Base-by-base conservation (phyloP, 2,329 filamentous ascomycete species). In the Clonostachys rosea region DNA sequence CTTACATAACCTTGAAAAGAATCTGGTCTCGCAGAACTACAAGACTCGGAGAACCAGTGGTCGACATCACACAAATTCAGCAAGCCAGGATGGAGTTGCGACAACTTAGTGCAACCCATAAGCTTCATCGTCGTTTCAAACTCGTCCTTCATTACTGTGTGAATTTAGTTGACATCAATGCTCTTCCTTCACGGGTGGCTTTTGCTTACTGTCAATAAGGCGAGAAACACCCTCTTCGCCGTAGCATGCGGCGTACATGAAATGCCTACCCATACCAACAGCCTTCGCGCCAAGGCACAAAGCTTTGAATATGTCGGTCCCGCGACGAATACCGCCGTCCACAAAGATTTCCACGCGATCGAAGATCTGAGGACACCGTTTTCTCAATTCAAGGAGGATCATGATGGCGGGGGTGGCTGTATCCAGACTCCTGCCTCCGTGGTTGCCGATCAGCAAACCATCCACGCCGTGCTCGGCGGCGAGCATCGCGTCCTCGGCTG, bases 401-500 rank as follows among this genome's bases (percentile, higher is more conserved):
- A 47, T 37, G 20, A 46, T 46, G 14, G 47, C 16, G 1, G 47
- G 16, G 58, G 17, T 18, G 5, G 44, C 20, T 13, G 47, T 78
- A 48, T 79, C 75, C 1, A 74, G 57, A 45, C 65, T 73, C 37
- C 86, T 63, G 0, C 86, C 86, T 2, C 85, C 86, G 59, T 90
- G 86, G 54, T 90, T 90, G 11, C 75, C 79, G 2, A 89, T 69
- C 2, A 89, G 74, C 41, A 90, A 85, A 0, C 81, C 86, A 52
- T 89, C 79, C 4, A 79, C 76, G 0, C 82, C 84, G 13, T 73
- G 57, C 45, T 84, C 73, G 35, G 83, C 72, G 3, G 81, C 81
- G 7, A 43, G 16, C 7, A 53, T 42, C 9, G 57, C 61, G 49
- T 64, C 59, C 37, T 59, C 60, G n/a, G 58, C 60, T 24, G 52